Percentiles rank a stretch among this genome's conserved stretches.
These are phyloP conservation scores for Cyathus striatus DNA, from an alignment of 768 basidiomycete genomes.

Conservation along the genomic window DNA sequence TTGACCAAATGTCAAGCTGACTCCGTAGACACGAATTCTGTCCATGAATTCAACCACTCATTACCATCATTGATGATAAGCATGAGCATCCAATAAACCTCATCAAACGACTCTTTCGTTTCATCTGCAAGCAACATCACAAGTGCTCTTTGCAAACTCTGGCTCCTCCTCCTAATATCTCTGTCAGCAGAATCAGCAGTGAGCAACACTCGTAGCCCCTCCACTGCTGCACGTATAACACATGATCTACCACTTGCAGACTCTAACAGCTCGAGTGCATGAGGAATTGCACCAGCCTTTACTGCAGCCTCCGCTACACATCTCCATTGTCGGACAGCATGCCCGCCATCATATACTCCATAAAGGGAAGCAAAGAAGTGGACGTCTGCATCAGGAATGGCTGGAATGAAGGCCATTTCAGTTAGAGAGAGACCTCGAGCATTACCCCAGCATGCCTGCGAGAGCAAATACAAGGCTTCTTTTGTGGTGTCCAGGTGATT, in stretches of 20 bases:
- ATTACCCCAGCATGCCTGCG: constrained; percentile 11
- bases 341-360: constrained; percentile 2
- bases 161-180: constrained; percentile 6
- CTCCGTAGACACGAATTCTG: constrained; percentile 1
- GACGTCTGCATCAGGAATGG: constrained; percentile 8
- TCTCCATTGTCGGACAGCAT: constrained; percentile 1
- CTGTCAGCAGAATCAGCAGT: constrained; percentile 8
- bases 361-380: constrained; percentile 10
- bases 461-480: constrained; percentile 10
- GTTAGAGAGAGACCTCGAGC: constrained; percentile 10
- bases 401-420: constrained; percentile 6
- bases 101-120: constrained; percentile 5
- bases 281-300: constrained; percentile 10
- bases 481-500: constrained; percentile 2
- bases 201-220: constrained; percentile 10
- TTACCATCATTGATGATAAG: constrained; percentile 5
- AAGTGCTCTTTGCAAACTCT: constrained; percentile 6
- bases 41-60: background rate
- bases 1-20: background rate
- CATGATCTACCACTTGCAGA: constrained; percentile 5
- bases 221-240: constrained; percentile 7
- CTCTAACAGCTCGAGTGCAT: constrained; percentile 6
- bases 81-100: constrained; percentile 8
- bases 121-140: constrained; percentile 8
- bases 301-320: constrained; percentile 12